These are phyloP conservation scores for Coelastrella sp. DNA, from an alignment of 139 green algal species.

Conservation along the genomic window DNA sequence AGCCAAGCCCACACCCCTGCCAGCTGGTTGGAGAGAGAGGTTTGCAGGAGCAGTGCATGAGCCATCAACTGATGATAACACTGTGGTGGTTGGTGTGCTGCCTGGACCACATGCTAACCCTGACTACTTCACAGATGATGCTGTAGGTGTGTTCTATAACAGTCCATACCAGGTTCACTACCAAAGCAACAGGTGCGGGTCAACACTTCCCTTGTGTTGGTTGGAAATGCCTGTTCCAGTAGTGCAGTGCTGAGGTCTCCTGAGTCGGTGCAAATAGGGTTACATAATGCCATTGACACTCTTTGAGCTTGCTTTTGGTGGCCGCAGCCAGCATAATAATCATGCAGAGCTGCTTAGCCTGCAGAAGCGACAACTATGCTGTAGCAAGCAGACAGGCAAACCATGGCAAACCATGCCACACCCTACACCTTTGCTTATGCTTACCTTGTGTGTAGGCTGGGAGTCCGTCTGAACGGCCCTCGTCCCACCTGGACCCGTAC, in stretches of 20 bases:
- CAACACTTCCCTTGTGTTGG: background rate
- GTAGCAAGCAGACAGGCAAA: too few relatives aligned
- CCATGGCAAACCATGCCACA: too few relatives aligned
- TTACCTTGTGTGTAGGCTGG: conserved; percentile 58
- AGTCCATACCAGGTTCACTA: conserved; percentile 84
- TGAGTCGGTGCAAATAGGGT: background rate
- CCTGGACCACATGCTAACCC: conserved; percentile 80
- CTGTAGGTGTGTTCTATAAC: conserved; percentile 75
- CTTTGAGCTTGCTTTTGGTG: too few relatives aligned
- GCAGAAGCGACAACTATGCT: too few relatives aligned
- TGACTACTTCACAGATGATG: conserved; percentile 83
- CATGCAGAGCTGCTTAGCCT: too few relatives aligned
- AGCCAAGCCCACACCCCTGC: conserved; percentile 16
- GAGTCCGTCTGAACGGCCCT: conserved; percentile 81
- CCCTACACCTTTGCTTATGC: too few relatives aligned
- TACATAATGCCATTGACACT: too few relatives aligned
- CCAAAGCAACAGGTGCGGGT: conserved; percentile 74
- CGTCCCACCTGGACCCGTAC: conserved; percentile 79
- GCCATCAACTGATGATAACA: background rate
- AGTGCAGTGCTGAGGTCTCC: background rate
- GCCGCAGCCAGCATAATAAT: too few relatives aligned
- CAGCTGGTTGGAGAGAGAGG: conserved; percentile 40
- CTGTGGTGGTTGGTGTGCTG: conserved; percentile 68
- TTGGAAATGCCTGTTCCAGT: background rate
- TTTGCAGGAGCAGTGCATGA: conserved; percentile 45